These are phyloP conservation scores for Pythium guiyangense DNA, from an alignment of 352 stramenopile species.

Conservation along the genomic window DNA sequence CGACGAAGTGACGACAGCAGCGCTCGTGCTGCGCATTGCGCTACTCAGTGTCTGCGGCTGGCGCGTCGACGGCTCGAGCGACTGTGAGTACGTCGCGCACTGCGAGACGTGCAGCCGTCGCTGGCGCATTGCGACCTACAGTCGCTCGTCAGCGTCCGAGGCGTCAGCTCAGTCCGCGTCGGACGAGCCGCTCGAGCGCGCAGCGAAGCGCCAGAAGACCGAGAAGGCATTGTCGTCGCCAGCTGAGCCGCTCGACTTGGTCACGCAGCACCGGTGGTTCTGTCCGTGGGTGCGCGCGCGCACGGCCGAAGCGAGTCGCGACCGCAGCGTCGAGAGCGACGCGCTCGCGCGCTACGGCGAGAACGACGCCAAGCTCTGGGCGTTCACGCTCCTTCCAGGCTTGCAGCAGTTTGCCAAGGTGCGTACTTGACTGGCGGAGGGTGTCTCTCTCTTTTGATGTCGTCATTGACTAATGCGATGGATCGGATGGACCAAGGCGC, in stretches of 20 bases:
- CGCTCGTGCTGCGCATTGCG: slow-evolving; percentile 20
- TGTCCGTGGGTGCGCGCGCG: slow-evolving; percentile 42
- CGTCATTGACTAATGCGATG: not conserved
- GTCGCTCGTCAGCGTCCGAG: not conserved
- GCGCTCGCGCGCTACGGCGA: slow-evolving; percentile 8
- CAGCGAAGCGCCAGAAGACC: slow-evolving; percentile 30
- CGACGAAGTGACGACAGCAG: not conserved
- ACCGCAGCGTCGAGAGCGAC: slow-evolving; percentile 5
- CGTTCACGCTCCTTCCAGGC: slow-evolving; percentile 21
- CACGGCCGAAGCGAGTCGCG: slow-evolving; percentile 4
- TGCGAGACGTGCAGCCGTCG: slow-evolving; percentile 47
- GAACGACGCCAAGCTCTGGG: slow-evolving; percentile 13
- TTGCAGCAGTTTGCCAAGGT: slow-evolving; percentile 28
- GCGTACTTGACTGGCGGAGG: not conserved
- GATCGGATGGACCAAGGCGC: not conserved
- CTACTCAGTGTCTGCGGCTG: slow-evolving; percentile 40
- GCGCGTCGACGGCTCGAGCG: slow-evolving; percentile 17
- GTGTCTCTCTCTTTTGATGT: not conserved
- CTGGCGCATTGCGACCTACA: slow-evolving; percentile 16
- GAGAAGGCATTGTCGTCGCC: not conserved
- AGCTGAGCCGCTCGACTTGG: slow-evolving; percentile 10
- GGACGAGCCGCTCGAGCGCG: not conserved
- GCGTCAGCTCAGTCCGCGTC: slow-evolving; percentile 5
- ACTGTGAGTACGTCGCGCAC: slow-evolving; percentile 12
- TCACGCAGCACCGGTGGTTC: slow-evolving; percentile 48